phyloP scores from a whole-genome alignment of 768 basidiomycete species.

The Clitopilus hobsonii region DNA sequence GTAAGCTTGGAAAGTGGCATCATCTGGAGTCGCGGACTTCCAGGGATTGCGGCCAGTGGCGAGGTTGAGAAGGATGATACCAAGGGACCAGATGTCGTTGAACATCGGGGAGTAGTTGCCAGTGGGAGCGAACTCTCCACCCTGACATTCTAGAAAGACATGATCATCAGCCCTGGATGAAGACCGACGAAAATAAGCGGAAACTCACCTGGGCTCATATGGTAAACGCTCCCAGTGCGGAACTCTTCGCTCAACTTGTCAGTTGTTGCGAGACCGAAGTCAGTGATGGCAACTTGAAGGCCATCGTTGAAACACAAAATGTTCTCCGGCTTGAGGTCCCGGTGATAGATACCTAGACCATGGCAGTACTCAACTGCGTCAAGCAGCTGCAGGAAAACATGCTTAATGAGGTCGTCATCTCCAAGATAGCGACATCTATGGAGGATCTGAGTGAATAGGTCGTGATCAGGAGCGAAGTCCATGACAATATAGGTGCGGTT shows the following conservation, averaged over 20 bases:
- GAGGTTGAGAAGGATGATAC: conserved; percentile 94
- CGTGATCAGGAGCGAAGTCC: conserved; percentile 88
- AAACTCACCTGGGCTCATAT: conserved; percentile 91
- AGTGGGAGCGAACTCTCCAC: conserved; percentile 62
- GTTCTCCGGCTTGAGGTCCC: conserved; percentile 97
- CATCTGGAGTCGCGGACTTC: conserved; percentile 79
- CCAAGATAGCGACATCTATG: conserved; percentile 77
- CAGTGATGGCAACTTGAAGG: conserved; percentile 77
- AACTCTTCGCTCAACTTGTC: conserved; percentile 84
- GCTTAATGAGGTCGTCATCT: conserved; percentile 77
- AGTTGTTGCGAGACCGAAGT: conserved; percentile 92
- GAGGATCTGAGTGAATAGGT: conserved; percentile 89
- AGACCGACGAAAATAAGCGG: conserved; percentile 46
- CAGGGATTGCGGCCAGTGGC: conserved; percentile 94
- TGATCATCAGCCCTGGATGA: conserved; percentile 8
- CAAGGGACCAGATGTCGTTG: conserved; percentile 96
- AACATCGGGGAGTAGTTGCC: conserved; percentile 78
- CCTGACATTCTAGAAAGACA: conserved; percentile 73
- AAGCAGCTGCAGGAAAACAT: conserved; percentile 89
- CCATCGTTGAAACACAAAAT: conserved; percentile 83
- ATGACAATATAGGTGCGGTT: conserved; percentile 86
- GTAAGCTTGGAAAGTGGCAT: conserved; percentile 89
- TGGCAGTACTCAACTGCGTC: conserved; percentile 95
- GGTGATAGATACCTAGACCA: conserved; percentile 87
- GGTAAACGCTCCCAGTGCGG: conserved; percentile 93